Evolutionary conservation across 768 basidiomycete species (phyloP).

Genomic region (Hericium alpestre): DNA sequence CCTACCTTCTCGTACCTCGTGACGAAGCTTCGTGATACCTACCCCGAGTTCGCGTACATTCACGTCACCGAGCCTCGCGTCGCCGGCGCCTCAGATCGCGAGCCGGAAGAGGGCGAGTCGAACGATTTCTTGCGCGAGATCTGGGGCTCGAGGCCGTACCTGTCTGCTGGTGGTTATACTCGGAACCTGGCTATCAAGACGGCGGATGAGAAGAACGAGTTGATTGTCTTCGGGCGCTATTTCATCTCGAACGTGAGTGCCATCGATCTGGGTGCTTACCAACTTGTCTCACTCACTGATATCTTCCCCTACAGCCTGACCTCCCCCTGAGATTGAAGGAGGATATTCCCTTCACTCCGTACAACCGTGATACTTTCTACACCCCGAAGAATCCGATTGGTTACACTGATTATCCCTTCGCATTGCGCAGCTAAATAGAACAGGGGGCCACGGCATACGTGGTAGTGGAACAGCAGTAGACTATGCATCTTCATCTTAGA

Average conservation of each 20-base stretch:
- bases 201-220: conserved; percentile 10
- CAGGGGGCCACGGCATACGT: too few relatives aligned
- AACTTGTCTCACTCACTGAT: too few relatives aligned
- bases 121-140: conserved; percentile 10
- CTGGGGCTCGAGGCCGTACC: conserved; percentile 9
- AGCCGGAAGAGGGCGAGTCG: not conserved
- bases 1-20: conserved; percentile 18
- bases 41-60: conserved; percentile 27
- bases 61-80: conserved; percentile 21
- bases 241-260: conserved; percentile 20
- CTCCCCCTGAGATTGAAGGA: too few relatives aligned
- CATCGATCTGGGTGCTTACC: too few relatives aligned
- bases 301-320: too few relatives aligned
- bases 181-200: conserved; percentile 9
- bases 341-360: too few relatives aligned
- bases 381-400: too few relatives aligned
- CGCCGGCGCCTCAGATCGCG: not conserved
- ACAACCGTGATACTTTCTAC: too few relatives aligned
- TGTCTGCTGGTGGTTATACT: conserved; percentile 12
- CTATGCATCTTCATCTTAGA: too few relatives aligned
- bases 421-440: too few relatives aligned
- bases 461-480: too few relatives aligned
- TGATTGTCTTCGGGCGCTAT: conserved; percentile 16
- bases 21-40: conserved; percentile 11
- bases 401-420: too few relatives aligned